Conservation (phyloP, 768 basidiomycete genomes). For the Auricularia cornea region DNA sequence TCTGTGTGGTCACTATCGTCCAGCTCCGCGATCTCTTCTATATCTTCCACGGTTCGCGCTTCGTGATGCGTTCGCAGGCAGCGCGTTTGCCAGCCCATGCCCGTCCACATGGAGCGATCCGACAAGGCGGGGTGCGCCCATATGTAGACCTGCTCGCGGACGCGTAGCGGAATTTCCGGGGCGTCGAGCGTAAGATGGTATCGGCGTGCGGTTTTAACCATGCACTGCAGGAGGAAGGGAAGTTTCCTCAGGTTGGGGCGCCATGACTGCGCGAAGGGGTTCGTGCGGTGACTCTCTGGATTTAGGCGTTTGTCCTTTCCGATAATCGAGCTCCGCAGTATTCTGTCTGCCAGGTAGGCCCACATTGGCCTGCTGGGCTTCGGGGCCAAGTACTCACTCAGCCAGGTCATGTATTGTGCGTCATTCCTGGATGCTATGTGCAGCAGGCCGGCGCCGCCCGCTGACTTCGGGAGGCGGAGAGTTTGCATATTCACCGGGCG, state of each 20-base stretch:
- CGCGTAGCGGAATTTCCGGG: background rate
- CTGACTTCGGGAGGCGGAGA: background rate
- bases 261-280: background rate
- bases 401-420: conserved; percentile 11
- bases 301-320: background rate
- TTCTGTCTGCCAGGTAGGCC: conserved; percentile 6
- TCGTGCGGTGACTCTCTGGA: background rate
- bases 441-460: background rate
- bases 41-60: background rate
- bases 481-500: background rate
- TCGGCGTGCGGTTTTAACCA: background rate
- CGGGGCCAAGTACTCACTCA: background rate
- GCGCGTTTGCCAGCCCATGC: background rate
- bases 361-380: conserved; percentile 5
- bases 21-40: background rate
- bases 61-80: background rate
- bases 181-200: background rate
- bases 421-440: conserved; percentile 4
- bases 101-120: background rate
- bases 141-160: background rate
- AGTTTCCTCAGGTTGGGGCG: background rate
- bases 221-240: background rate
- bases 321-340: background rate
- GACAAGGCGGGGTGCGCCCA: background rate
- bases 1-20: background rate